phyloP scores from a whole-genome alignment of 2,329 filamentous ascomycete genomes.

The Lachnellula occidentalis region DNA sequence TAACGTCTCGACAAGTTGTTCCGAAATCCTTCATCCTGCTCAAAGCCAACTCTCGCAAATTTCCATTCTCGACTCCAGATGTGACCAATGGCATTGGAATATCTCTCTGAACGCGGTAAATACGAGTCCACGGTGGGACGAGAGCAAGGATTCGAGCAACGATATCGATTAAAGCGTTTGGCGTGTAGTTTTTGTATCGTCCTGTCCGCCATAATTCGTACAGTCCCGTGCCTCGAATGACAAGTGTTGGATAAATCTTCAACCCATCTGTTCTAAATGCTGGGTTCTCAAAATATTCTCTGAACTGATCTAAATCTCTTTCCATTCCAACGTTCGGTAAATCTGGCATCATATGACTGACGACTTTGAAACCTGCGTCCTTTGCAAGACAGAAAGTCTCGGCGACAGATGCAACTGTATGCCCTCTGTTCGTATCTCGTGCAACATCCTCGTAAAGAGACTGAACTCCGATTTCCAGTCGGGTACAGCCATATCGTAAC shows the following conservation, averaged over 20 bases:
- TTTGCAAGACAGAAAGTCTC: slow-evolving; percentile 98
- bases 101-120: slow-evolving; percentile 96
- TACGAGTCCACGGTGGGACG: slow-evolving; percentile 94
- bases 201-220: slow-evolving; percentile 98
- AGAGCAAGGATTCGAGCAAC: slow-evolving; percentile 94
- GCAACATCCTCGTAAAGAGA: slow-evolving; percentile 97
- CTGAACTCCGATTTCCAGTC: slow-evolving; percentile 91
- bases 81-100: slow-evolving; percentile 99
- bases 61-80: slow-evolving; percentile 95
- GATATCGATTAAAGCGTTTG: slow-evolving; percentile 91
- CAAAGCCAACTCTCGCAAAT: slow-evolving; percentile 84
- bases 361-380: slow-evolving; percentile 97
- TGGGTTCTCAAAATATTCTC: slow-evolving; percentile 96
- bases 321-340: slow-evolving; percentile 98
- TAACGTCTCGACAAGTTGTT: slow-evolving; percentile 91
- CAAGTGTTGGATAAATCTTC: slow-evolving; percentile 96
- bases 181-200: slow-evolving; percentile 97
- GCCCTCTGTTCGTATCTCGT: slow-evolving; percentile 93
- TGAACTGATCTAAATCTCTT: slow-evolving; percentile 91
- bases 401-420: slow-evolving; percentile 90
- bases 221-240: slow-evolving; percentile 91
- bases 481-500: slow-evolving; percentile 95
- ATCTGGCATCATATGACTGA: slow-evolving; percentile 99
- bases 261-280: slow-evolving; percentile 93
- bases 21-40: slow-evolving; percentile 99